Conservation (phyloP, 2,329 filamentous ascomycete genomes). For the Ceratocystiopsis minuta region DNA sequence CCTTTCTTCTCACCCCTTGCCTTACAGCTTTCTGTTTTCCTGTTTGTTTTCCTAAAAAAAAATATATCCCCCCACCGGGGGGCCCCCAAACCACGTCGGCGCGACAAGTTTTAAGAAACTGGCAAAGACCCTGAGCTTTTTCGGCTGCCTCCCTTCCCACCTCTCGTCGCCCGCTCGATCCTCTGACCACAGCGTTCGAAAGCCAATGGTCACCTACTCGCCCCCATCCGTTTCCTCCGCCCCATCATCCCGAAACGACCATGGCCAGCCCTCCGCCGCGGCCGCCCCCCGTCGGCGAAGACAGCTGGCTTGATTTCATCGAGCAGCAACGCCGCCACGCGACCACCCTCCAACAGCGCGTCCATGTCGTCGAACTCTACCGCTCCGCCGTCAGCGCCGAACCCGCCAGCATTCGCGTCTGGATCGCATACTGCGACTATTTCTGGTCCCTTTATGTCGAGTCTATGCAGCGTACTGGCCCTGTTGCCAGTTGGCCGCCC, state of each 20-base stretch:
- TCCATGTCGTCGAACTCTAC: constrained; percentile 54
- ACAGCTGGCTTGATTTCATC: constrained; percentile 60
- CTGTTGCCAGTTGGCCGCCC: constrained; percentile 37
- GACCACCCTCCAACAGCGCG: constrained; percentile 44
- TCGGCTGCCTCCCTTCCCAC: too few relatives aligned
- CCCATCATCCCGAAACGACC: background rate
- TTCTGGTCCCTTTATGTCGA: constrained; percentile 53
- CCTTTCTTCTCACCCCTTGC: background rate
- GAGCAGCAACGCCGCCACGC: constrained; percentile 49
- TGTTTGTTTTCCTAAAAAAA: too few relatives aligned
- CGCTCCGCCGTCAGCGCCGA: constrained; percentile 53
- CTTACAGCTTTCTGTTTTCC: background rate
- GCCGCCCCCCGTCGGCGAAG: constrained; percentile 46
- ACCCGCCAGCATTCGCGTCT: constrained; percentile 54
- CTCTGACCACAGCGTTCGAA: background rate
- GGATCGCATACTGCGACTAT: constrained; percentile 64
- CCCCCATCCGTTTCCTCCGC: background rate
- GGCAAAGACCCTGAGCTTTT: too few relatives aligned
- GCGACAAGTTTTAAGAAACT: too few relatives aligned
- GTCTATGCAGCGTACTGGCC: constrained; percentile 34
- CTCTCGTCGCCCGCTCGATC: background rate
- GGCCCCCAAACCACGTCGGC: too few relatives aligned
- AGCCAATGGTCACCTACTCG: constrained; percentile 4
- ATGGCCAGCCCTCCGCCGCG: constrained; percentile 11
- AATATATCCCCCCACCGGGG: too few relatives aligned